phyloP scores from a whole-genome alignment of 768 basidiomycete species.

The Lactarius akahatsu region DNA sequence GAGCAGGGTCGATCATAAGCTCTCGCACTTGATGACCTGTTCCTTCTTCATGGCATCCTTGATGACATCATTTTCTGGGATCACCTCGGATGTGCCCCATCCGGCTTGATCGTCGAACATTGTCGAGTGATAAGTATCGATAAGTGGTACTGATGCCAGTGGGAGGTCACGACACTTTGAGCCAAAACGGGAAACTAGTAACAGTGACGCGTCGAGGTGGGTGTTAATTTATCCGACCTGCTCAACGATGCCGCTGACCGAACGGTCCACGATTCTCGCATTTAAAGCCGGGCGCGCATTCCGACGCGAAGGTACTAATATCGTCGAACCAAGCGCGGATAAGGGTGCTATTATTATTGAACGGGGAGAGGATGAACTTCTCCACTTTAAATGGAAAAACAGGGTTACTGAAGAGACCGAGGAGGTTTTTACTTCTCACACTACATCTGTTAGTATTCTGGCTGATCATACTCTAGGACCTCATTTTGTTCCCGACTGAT shows the following conservation, averaged over 20 bases:
- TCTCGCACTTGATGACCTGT: conserved; percentile 66
- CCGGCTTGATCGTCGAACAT: conserved; percentile 28
- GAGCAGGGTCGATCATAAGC: background rate
- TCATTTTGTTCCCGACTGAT: conserved; percentile 86
- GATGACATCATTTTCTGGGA: conserved; percentile 59
- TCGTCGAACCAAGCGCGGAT: conserved; percentile 61
- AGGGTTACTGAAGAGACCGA: conserved; percentile 56
- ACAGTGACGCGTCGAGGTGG: conserved; percentile 18
- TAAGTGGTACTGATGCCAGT: background rate
- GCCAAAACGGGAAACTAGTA: conserved; percentile 15
- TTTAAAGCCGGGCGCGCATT: conserved; percentile 76
- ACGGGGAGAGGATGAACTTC: conserved; percentile 69
- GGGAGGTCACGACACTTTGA: background rate
- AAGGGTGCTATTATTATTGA: conserved; percentile 74
- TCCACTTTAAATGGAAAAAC: conserved; percentile 83
- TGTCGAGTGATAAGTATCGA: conserved; percentile 1
- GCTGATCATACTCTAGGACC: conserved; percentile 50
- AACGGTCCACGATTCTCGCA: conserved; percentile 38
- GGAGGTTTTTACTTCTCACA: conserved; percentile 48
- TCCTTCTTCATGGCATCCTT: conserved; percentile 79
- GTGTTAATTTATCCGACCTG: background rate
- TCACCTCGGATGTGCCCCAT: conserved; percentile 33
- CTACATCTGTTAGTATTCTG: conserved; percentile 4
- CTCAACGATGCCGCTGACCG: conserved; percentile 24
- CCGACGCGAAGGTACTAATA: conserved; percentile 62